Conservation (phyloP, 129 eudicot species). For the Rutidosis leptorrhynchoides region DNA sequence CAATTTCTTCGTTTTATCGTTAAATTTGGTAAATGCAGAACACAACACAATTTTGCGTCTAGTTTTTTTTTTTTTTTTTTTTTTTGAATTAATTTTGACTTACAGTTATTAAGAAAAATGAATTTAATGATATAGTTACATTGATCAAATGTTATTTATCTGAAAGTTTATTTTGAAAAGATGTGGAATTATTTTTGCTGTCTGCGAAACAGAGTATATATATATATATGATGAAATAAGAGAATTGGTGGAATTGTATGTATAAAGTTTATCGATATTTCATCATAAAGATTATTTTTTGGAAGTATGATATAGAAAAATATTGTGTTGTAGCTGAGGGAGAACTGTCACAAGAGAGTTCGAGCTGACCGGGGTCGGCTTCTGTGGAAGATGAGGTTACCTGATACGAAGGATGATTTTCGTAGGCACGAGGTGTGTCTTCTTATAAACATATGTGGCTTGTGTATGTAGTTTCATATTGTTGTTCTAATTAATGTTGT, state of each 20-base stretch:
- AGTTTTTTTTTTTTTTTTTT: too few species aligned
- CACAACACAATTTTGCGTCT: too few species aligned
- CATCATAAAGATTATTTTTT: constrained; percentile 3
- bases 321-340: constrained; percentile 56
- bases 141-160: too few species aligned
- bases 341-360: constrained; percentile 76
- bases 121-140: too few species aligned
- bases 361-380: constrained; percentile 63
- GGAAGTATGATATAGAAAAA: not conserved
- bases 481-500: not conserved
- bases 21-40: too few species aligned
- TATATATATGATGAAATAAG: not conserved
- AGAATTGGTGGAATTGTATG: constrained; percentile 5
- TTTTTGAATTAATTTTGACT: too few species aligned
- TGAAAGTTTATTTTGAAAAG: too few species aligned
- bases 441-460: not conserved
- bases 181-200: too few species aligned
- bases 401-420: constrained; percentile 31
- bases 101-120: too few species aligned
- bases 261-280: not conserved
- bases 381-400: constrained; percentile 68
- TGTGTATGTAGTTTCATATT: constrained; percentile 4
- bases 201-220: too few species aligned
- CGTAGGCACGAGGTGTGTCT: constrained; percentile 42
- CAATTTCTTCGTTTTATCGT: too few species aligned